Evolutionary conservation across 2,329 filamentous ascomycete species (phyloP), one percentile per base, ranked within the genome.

Genomic region (Fusarium sacchari): DNA sequence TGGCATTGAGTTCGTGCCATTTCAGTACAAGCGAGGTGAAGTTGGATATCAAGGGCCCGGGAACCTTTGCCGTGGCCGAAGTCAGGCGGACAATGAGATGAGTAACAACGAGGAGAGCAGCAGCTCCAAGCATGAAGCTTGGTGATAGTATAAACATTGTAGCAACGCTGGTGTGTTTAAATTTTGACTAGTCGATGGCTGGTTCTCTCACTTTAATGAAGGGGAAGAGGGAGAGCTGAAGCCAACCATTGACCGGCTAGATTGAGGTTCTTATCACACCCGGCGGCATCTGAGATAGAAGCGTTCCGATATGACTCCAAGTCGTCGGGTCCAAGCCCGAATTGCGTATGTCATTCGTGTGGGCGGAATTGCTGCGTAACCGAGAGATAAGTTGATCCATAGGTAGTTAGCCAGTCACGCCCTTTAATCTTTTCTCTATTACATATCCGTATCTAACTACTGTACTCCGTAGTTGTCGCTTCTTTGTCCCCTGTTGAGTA

Each of bases 1-100:
- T 82, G 37, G 85, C 87, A 39, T 81, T 82, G 56, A 91, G 84
- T 78, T 91, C 90, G 59, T 91, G 83, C 82, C 84, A 88, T 75
- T 88, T 89, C 56, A 90, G 79, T 3, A 84, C 69, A 26, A 86
- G 79, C 0, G 87, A 87, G 1, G 86, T 89, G 75, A 89, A 84
- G 36, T 84, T 83, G 26, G 88, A 85, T 42, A 82, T 60, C 52
- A 74, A 70, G 13, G 88, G 87, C 5, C 88, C 89, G 0, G 88
- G 88, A 13, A 90, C 65, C 52, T 77, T 79, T 43, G 77, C 75
- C 20, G 83, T 74, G 11, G 82, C 82, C 20, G 83, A 83, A 40
- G 68, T 74, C 43, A 82, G 44, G 34, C 78, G 69, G 37, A 76
- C 75, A 39, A 78, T 34, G 32, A 83, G 30, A 43, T 78, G 74